Conservation (phyloP, 306 rosid species). For the Prunus armeniaca region DNA sequence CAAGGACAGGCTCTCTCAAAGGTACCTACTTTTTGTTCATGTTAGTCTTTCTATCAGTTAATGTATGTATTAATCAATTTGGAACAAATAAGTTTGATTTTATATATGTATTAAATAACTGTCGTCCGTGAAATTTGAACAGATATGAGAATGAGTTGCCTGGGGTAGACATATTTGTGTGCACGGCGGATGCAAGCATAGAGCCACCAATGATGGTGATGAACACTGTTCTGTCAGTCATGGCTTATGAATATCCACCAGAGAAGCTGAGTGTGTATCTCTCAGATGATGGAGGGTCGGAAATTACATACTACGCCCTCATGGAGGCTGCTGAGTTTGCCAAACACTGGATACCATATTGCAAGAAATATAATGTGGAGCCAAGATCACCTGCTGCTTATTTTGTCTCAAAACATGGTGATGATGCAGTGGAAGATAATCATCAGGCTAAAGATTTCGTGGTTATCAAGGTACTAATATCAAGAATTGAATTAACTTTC, state of each 20-base stretch:
- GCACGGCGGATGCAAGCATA: conserved; percentile 39
- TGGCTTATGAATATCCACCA: conserved; percentile 40
- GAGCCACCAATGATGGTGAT: conserved; percentile 43
- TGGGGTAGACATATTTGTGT: conserved; percentile 41
- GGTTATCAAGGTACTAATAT: conserved; percentile 34
- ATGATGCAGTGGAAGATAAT: not conserved
- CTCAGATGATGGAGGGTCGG: conserved; percentile 38
- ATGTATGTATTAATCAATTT: too few relatives aligned
- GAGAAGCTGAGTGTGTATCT: conserved; percentile 44
- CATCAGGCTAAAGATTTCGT: conserved; percentile 14
- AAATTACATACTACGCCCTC: conserved; percentile 22
- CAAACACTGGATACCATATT: conserved; percentile 40
- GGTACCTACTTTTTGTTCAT: conserved; percentile 25
- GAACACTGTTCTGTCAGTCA: conserved; percentile 36
- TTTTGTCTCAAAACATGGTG: conserved; percentile 15
- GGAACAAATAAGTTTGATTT: too few relatives aligned
- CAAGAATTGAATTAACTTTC: too few relatives aligned
- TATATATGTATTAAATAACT: too few relatives aligned
- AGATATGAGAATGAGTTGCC: conserved; percentile 42
- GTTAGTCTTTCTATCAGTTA: too few relatives aligned
- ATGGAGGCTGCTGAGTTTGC: conserved; percentile 40
- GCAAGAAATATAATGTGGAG: conserved; percentile 33
- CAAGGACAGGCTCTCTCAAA: conserved; percentile 47
- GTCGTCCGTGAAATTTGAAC: not conserved
- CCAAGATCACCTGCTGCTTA: conserved; percentile 38